Evolutionary conservation across 2,329 filamentous ascomycete genomes (phyloP).

Genomic region (Macrophomina tecta): DNA sequence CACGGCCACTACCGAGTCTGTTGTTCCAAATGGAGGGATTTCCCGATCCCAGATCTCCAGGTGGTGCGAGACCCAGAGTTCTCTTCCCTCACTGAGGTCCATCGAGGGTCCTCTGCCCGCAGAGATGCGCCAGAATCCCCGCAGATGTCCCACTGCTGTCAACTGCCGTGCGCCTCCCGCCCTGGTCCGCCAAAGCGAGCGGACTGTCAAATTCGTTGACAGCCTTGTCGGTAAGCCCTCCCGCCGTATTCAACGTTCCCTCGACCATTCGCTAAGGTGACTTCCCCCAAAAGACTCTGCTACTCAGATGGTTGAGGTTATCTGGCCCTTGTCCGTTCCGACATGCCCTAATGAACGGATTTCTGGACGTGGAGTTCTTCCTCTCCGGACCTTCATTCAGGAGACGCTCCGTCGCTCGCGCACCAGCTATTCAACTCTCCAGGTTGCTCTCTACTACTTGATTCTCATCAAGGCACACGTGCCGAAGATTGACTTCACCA

Average conservation of each 20-base stretch:
- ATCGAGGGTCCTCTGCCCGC: slow-evolving; percentile 58
- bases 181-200: slow-evolving; percentile 84
- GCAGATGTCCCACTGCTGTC: slow-evolving; percentile 61
- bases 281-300: slow-evolving; percentile 78
- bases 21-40: slow-evolving; percentile 36
- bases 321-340: slow-evolving; percentile 90
- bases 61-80: slow-evolving; percentile 37
- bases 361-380: slow-evolving; percentile 76
- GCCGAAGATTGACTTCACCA: slow-evolving; percentile 81
- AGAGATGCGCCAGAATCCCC: slow-evolving; percentile 68
- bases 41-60: slow-evolving; percentile 44
- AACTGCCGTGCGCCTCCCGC: slow-evolving; percentile 71
- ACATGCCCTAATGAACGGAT: slow-evolving; percentile 70
- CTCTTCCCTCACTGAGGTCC: slow-evolving; percentile 44
- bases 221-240: slow-evolving; percentile 89
- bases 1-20: slow-evolving; percentile 34
- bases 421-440: slow-evolving; percentile 95
- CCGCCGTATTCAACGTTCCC: slow-evolving; percentile 28
- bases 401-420: slow-evolving; percentile 93
- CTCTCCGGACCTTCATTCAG: slow-evolving; percentile 94
- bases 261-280: slow-evolving; percentile 29
- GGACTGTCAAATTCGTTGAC: slow-evolving; percentile 94
- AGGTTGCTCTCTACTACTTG: slow-evolving; percentile 95
- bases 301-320: slow-evolving; percentile 94
- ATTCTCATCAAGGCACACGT: slow-evolving; percentile 92